Conservation (phyloP, 805 yeast species). For the Barnettozyma pratensis region DNA sequence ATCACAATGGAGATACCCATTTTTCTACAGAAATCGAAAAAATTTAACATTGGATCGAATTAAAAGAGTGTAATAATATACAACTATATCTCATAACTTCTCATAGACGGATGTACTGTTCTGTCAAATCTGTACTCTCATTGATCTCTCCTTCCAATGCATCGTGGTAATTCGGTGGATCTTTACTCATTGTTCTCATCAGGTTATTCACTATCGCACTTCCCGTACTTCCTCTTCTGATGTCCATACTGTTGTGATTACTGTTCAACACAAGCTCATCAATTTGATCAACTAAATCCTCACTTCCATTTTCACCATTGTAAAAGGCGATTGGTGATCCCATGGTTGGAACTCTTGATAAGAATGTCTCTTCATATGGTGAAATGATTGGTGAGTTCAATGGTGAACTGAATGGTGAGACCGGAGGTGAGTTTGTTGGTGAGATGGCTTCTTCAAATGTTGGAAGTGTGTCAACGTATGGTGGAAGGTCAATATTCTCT, state of each 20-base stretch:
- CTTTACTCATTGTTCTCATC: constrained; percentile 4
- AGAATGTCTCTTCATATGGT: constrained; percentile 18
- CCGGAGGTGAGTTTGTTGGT: constrained; percentile 29
- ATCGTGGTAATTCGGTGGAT: constrained; percentile 34
- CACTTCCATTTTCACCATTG: constrained; percentile 15
- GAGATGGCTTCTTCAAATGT: constrained; percentile 64
- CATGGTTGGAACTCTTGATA: constrained; percentile 21
- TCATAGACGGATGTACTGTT: constrained; percentile 9
- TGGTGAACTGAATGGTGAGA: constrained; percentile 5
- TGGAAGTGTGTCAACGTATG: constrained; percentile 38
- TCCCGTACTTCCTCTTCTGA: constrained; percentile 6
- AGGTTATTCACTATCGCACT: constrained; percentile 2
- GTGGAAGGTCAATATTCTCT: constrained; percentile 35
- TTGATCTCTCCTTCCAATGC: constrained; percentile 6
- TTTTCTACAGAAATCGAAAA: too few species aligned
- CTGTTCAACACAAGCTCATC: constrained; percentile 4
- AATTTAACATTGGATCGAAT: too few species aligned
- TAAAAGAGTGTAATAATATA: too few species aligned
- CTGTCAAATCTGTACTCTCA: constrained; percentile 17
- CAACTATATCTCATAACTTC: too few species aligned
- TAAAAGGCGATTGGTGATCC: neutral
- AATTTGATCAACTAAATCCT: constrained; percentile 16
- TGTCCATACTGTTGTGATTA: neutral
- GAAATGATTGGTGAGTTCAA: constrained; percentile 7
- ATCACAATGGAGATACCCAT: too few species aligned